These are phyloP conservation scores for Dictyophora rubrovolvata DNA, from an alignment of 768 basidiomycete species.

Conservation along the genomic window DNA sequence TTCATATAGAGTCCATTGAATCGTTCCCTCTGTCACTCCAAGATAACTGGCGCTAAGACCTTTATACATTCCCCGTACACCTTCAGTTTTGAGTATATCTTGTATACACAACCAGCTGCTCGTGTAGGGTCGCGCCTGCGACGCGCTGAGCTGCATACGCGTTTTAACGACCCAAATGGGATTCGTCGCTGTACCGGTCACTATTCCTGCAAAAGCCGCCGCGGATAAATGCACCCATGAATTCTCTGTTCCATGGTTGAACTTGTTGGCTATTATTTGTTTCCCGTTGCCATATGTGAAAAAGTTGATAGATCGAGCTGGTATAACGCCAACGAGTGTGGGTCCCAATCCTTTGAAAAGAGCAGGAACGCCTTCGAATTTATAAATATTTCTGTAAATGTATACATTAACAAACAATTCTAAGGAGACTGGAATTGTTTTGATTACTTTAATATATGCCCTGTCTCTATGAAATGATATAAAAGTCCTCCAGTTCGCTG, in stretches of 20 bases:
- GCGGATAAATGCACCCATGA: conserved; percentile 76
- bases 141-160: conserved; percentile 67
- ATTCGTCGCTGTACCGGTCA: conserved; percentile 86
- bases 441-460: conserved; percentile 72
- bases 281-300: conserved; percentile 98
- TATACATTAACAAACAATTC: not conserved
- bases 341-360: conserved; percentile 93
- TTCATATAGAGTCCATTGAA: conserved; percentile 97
- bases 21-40: conserved; percentile 91
- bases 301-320: conserved; percentile 95
- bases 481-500: conserved; percentile 44
- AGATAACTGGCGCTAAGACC: conserved; percentile 91
- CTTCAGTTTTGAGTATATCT: conserved; percentile 72
- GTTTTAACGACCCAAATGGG: conserved; percentile 99
- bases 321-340: conserved; percentile 88
- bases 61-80: conserved; percentile 84
- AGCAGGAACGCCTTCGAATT: conserved; percentile 77
- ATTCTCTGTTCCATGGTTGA: conserved; percentile 76
- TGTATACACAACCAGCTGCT: conserved; percentile 52
- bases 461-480: conserved; percentile 93
- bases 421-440: not conserved
- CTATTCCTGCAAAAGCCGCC: conserved; percentile 77
- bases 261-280: conserved; percentile 71
- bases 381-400: conserved; percentile 68
- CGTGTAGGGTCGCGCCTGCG: conserved; percentile 29